Evolutionary conservation across 352 stramenopile genomes (phyloP).

Genomic region (Globisporangium rhizosaccharum): DNA sequence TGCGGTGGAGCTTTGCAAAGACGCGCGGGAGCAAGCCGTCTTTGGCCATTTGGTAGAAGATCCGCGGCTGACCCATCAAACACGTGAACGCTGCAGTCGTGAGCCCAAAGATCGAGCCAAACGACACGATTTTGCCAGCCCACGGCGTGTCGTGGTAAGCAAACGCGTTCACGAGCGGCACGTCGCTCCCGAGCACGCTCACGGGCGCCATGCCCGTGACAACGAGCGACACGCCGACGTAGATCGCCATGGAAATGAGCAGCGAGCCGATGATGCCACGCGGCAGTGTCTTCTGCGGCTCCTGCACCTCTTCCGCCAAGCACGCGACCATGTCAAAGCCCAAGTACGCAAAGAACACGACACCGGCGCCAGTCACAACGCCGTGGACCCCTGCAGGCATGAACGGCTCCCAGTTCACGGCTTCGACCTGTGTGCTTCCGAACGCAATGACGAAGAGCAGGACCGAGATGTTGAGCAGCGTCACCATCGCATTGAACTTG

Average conservation of each 20-base stretch:
- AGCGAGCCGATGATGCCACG: constrained; percentile 91
- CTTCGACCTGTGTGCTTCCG: constrained; percentile 72
- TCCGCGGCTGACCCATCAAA: constrained; percentile 89
- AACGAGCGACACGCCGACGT: constrained; percentile 85
- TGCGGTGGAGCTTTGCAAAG: constrained; percentile 54
- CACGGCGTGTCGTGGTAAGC: constrained; percentile 61
- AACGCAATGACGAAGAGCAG: constrained; percentile 87
- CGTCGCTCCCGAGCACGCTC: constrained; percentile 56
- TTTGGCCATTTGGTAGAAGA: constrained; percentile 91
- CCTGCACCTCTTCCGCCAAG: constrained; percentile 87
- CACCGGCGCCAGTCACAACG: constrained; percentile 82
- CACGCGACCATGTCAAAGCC: constrained; percentile 93
- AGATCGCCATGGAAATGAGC: constrained; percentile 89
- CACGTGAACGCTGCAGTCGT: constrained; percentile 89
- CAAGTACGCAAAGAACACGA: constrained; percentile 91
- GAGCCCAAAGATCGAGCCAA: constrained; percentile 91
- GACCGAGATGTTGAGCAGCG: constrained; percentile 86
- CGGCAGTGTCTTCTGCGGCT: constrained; percentile 86
- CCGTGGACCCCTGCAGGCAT: constrained; percentile 80
- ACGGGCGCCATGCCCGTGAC: constrained; percentile 86
- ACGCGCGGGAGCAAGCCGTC: constrained; percentile 67
- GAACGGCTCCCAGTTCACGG: constrained; percentile 79
- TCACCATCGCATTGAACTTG: constrained; percentile 90
- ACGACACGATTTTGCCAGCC: constrained; percentile 83
- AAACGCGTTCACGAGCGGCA: constrained; percentile 86